Conservation (phyloP, 2,329 filamentous ascomycete genomes). For the Calonectria leucothoes region DNA sequence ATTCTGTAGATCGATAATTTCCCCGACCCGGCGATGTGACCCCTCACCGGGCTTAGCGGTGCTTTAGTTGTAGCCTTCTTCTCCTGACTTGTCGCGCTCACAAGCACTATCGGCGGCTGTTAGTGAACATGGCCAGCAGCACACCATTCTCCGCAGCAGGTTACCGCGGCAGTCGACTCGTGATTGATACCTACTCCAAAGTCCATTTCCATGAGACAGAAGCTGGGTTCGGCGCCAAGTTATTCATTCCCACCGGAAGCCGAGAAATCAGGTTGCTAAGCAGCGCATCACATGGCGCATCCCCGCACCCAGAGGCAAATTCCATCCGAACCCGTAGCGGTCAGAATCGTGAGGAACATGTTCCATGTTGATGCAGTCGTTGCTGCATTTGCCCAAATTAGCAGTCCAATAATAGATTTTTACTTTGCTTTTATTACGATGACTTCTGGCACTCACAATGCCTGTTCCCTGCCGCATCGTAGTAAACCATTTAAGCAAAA, state of each 20-base stretch:
- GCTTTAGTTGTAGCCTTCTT: not conserved
- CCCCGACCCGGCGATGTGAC: not conserved
- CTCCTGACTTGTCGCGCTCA: not conserved
- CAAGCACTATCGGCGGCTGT: not conserved
- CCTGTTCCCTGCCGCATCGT: not conserved
- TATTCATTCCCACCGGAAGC: not conserved
- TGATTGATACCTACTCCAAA: not conserved
- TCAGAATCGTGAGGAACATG: not conserved
- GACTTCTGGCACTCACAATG: not conserved
- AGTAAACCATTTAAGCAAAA: not conserved
- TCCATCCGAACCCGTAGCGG: not conserved
- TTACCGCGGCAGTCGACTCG: not conserved
- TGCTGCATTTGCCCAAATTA: not conserved
- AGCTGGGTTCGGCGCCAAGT: not conserved
- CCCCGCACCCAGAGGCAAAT: not conserved
- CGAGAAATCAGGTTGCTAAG: not conserved
- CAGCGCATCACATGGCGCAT: not conserved
- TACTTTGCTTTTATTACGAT: not conserved
- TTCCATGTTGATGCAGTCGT: not conserved
- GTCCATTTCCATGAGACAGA: not conserved
- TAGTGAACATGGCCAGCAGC: no score
- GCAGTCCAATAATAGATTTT: not conserved
- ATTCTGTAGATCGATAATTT: slow-evolving; percentile 8
- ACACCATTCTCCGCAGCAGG: not conserved
- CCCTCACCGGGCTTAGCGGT: slow-evolving; percentile 3